Base-by-base conservation (phyloP, 768 basidiomycete species). In the Russula vinacea region DNA sequence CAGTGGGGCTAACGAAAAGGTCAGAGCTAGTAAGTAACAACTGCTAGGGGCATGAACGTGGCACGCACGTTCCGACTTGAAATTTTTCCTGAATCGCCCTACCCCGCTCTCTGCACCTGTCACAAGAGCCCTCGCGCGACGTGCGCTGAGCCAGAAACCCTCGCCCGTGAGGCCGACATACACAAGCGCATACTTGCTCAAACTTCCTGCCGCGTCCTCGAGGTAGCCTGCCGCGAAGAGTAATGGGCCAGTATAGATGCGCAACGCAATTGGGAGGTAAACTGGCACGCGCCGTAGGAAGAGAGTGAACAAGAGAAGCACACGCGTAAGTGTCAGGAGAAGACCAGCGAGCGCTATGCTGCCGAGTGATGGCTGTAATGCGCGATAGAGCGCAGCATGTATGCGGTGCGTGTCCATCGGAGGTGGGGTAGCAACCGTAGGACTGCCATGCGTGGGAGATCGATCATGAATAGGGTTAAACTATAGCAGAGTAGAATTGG, bases 311-410 rank as follows among this genome's bases (percentile, higher is more conserved):
- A 87, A 73, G 0, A 79, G 75, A 54, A 90, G 78, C 4, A 86
- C 66, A 19, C 87, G 85, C n/a, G 91, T 79, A 49, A 80, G 72
- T 5, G 93, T 86, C 51, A 94, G 82, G 47, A 94, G 81, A 39
- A 94, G 80, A 0, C 91, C 84, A 3, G 92, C 83, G 55, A 94
- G 78, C 61, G 83, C 84, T 57, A 94, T 84, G 0, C 87, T 86
- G 2, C 95, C 95, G 7, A 95, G 76, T 0, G 89, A 94, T 1
- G 91, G 87, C 5, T 89, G 87, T 1, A 87, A 87, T 0, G 94
- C 84, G 0, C 95, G 88, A 50, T 83, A 81, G 53, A 94, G 76
- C 0, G 92, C 89, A 1, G 87, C 84, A 61, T 90, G 89, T 24
- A 92, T 88, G 1, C 84, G 82, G 67, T 87, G 88, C 17, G 87